These are phyloP conservation scores for Coemansia sp. DNA, from an alignment of 192 early-diverging fungal genomes.

Conservation along the genomic window DNA sequence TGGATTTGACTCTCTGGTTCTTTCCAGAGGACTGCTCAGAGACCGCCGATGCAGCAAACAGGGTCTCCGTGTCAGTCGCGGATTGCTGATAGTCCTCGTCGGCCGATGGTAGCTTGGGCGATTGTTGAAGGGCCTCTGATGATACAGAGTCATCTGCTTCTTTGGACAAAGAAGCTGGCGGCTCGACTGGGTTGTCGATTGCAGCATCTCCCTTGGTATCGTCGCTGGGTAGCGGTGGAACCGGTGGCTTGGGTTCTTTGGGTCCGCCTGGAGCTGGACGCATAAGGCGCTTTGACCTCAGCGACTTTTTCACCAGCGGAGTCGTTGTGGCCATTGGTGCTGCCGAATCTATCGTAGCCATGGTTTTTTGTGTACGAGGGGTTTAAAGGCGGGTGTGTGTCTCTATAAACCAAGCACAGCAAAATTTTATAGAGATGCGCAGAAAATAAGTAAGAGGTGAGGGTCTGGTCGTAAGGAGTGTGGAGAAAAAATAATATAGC, in stretches of 20 bases:
- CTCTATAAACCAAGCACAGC: background rate
- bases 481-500: too few species aligned
- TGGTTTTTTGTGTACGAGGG: too few species aligned
- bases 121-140: too few species aligned
- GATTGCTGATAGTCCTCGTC: constrained; percentile 7
- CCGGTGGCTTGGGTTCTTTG: background rate
- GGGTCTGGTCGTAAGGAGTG: too few species aligned
- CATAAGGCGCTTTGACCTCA: constrained; percentile 48
- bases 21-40: too few species aligned
- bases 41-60: background rate
- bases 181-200: too few species aligned
- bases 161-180: too few species aligned
- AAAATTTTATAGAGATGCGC: background rate
- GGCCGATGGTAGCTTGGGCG: background rate
- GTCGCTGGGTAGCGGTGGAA: background rate
- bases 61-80: constrained; percentile 21
- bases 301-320: constrained; percentile 33
- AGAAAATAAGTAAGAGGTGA: too few species aligned
- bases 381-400: background rate
- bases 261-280: constrained; percentile 21
- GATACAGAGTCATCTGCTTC: too few species aligned
- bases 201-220: too few species aligned
- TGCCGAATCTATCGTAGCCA: constrained; percentile 28
- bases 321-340: background rate
- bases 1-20: background rate